Base-by-base conservation (phyloP, 768 basidiomycete genomes). In the Russula vinacea region DNA sequence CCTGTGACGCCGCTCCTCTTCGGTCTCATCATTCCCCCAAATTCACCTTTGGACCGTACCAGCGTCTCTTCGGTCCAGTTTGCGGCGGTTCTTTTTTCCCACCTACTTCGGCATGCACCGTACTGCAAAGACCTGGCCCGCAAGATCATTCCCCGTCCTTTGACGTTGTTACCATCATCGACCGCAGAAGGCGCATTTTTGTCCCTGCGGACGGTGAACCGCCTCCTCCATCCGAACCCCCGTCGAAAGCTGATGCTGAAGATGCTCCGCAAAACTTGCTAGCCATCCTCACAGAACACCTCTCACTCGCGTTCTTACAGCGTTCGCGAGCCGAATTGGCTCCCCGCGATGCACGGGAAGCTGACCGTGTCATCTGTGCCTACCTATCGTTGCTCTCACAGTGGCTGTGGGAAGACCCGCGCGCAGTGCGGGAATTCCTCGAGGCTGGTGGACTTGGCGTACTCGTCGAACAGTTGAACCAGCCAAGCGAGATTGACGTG, bases 341-440 rank as follows among this genome's bases (percentile, higher is more conserved):
- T 6, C 85, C 85, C 44, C 79, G 80, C 51, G 92, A 95, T 69
- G 81, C 84, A 16, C 79, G 89, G 55, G 95, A 97, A 70, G 98
- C 94, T 93, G 93, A 94, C 66, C 81, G 93, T 63, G 78, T 96
- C 53, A 87, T 94, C 70, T 86, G 92, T 9, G 90, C 87, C 0
- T 96, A 98, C 71, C 78, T 98, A 40, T 84, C 84, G 54, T 74
- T 97, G 59, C 79, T 99, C 37, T 81, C 85, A 5, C 92, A 94
- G 66, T 99, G 97, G 97, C 79, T 97, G 8, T 99, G 95, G 95
- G 96, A 98, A 70, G 95, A 97, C 70, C 87, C 94, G 0, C 83
- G 80, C 58, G 88, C 90, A 0, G 93, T 97, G 57, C 81, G 86
- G 65, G 94, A 92, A 72, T 96, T 98, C 71, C 78, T 99, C 67